Percentiles rank a stretch among this genome's conserved stretches.
Evolutionary conservation across 202 grass and related monocot genomes (phyloP).

Genomic region (Eragrostis tef): DNA sequence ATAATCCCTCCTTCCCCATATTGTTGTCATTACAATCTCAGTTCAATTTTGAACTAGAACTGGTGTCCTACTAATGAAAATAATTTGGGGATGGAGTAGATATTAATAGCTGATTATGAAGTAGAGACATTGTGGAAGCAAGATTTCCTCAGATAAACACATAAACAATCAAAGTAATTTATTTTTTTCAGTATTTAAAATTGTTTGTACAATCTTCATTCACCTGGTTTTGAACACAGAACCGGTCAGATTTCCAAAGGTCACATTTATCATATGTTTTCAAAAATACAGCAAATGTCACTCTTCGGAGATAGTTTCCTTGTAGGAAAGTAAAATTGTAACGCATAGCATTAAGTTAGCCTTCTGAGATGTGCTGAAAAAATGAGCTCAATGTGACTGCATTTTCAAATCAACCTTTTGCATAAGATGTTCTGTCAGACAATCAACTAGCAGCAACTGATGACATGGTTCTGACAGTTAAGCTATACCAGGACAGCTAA

Average conservation of each 20-base stretch:
- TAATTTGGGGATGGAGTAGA: neutral
- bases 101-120: conserved; percentile 20
- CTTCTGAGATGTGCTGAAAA: conserved; percentile 1
- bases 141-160: neutral
- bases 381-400: neutral
- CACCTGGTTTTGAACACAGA: neutral
- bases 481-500: neutral
- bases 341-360: neutral
- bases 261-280: neutral
- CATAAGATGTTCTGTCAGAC: neutral
- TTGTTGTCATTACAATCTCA: too few relatives aligned
- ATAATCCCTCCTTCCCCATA: neutral
- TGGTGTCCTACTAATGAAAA: too few relatives aligned
- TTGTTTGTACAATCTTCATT: conserved; percentile 9
- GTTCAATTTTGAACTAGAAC: too few relatives aligned
- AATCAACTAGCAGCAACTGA: neutral
- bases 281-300: neutral
- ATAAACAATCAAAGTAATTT: neutral
- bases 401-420: conserved; percentile 7
- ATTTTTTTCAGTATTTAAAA: neutral
- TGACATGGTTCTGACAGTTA: neutral
- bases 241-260: neutral
- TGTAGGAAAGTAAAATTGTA: conserved; percentile 24
- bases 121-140: conserved; percentile 6
- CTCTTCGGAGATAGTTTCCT: neutral